These are phyloP conservation scores for Candida ascalaphidarum DNA, from an alignment of 805 yeast species.

Conservation along the genomic window DNA sequence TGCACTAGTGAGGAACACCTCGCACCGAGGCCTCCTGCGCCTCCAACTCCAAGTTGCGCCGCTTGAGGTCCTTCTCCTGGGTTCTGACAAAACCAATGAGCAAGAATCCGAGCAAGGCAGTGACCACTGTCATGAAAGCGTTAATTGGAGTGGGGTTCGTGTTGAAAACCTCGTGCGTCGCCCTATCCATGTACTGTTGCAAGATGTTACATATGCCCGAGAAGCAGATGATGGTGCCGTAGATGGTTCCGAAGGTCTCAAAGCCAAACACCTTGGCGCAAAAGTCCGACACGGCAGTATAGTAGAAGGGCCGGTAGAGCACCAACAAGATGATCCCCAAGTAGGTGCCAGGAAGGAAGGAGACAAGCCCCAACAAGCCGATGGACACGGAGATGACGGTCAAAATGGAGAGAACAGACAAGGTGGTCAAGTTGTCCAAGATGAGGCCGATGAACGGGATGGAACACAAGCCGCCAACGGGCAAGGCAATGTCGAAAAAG, in stretches of 20 bases:
- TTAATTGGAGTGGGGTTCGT: constrained; percentile 82
- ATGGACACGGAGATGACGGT: constrained; percentile 48
- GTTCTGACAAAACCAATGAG: constrained; percentile 37
- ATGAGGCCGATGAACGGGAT: constrained; percentile 82
- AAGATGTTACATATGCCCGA: constrained; percentile 74
- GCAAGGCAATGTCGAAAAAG: constrained; percentile 79
- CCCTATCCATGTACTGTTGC: constrained; percentile 60
- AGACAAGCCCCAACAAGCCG: constrained; percentile 64
- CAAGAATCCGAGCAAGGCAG: constrained; percentile 42
- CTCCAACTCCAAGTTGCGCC: constrained; percentile 50
- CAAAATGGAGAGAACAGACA: constrained; percentile 47
- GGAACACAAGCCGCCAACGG: constrained; percentile 79
- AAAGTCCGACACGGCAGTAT: constrained; percentile 87
- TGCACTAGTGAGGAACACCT: constrained; percentile 30
- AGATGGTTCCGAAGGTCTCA: constrained; percentile 84
- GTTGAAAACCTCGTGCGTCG: constrained; percentile 59
- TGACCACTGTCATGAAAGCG: constrained; percentile 40
- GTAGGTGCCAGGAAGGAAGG: constrained; percentile 49
- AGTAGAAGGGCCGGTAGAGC: constrained; percentile 82
- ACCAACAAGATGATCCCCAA: constrained; percentile 67
- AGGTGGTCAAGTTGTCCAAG: constrained; percentile 64
- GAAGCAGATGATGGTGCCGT: constrained; percentile 76
- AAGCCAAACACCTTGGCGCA: constrained; percentile 92
- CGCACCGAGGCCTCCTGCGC: constrained; percentile 51
- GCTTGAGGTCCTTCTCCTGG: constrained; percentile 32